Percentiles rank a stretch among this genome's conserved stretches.
These are phyloP conservation scores for Venturiaceae sp. DNA, from an alignment of 2,329 filamentous ascomycete genomes.

Conservation along the genomic window DNA sequence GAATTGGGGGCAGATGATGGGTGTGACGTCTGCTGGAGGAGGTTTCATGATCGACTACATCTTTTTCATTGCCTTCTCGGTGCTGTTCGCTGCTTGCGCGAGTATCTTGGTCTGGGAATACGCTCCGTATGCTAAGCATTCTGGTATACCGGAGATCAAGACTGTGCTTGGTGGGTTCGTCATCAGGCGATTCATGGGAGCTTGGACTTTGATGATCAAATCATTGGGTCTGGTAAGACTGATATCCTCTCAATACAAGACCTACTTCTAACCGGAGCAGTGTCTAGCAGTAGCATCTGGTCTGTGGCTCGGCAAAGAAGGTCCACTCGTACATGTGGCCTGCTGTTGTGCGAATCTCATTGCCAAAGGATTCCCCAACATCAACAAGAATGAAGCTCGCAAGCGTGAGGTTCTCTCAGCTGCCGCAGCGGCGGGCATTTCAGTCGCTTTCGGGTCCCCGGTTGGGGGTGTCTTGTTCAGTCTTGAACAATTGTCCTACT, in stretches of 20 bases:
- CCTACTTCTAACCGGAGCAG: constrained; percentile 33
- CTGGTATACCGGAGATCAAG: constrained; percentile 96
- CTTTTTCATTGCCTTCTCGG: constrained; percentile 77
- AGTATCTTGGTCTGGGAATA: constrained; percentile 75
- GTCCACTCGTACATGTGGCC: constrained; percentile 87
- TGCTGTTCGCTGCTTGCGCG: constrained; percentile 68
- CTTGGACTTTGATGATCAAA: constrained; percentile 84
- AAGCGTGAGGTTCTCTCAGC: constrained; percentile 91
- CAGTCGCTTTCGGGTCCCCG: constrained; percentile 86
- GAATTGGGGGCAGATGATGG: constrained; percentile 69
- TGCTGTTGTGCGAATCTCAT: constrained; percentile 94
- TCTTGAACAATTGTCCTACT: constrained; percentile 93
- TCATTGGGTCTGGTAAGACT: constrained; percentile 73
- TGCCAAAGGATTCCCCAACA: constrained; percentile 74
- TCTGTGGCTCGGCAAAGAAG: constrained; percentile 95
- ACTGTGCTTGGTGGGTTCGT: constrained; percentile 90
- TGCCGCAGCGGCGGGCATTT: constrained; percentile 84
- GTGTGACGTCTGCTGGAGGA: constrained; percentile 54
- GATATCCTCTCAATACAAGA: too few relatives aligned
- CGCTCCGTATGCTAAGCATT: constrained; percentile 82
- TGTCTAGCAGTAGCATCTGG: constrained; percentile 87
- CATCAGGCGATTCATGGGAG: constrained; percentile 75
- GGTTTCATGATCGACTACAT: constrained; percentile 80
- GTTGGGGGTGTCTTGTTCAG: constrained; percentile 94
- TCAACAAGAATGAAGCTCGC: constrained; percentile 83